Evolutionary conservation across 1,284 basidiomycete species (phyloP).

Genomic region (Papiliotrema nemorosa): DNA sequence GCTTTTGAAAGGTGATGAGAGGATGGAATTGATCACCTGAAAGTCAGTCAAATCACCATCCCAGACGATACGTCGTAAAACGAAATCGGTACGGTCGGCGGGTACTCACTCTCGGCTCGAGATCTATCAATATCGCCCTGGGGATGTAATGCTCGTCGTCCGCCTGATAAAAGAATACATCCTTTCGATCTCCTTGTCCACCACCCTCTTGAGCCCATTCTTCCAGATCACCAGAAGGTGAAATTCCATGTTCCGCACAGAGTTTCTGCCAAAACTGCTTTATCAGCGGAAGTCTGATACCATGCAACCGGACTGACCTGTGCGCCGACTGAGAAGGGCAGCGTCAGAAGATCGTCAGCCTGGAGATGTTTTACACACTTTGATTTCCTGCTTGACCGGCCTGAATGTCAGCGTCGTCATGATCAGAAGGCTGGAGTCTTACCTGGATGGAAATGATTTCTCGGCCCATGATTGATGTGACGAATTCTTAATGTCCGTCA

Average conservation of each 20-base stretch:
- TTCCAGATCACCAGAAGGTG: slow-evolving; percentile 84
- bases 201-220: slow-evolving; percentile 85
- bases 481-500: too few species aligned
- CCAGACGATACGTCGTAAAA: background rate
- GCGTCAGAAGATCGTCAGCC: slow-evolving; percentile 3
- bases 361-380: slow-evolving; percentile 56
- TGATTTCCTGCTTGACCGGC: slow-evolving; percentile 96
- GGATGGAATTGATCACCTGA: slow-evolving; percentile 94
- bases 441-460: slow-evolving; percentile 52
- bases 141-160: slow-evolving; percentile 99
- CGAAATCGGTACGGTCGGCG: background rate
- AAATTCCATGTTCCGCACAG: slow-evolving; percentile 94
- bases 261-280: slow-evolving; percentile 84
- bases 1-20: slow-evolving; percentile 84
- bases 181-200: slow-evolving; percentile 80
- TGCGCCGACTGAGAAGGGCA: slow-evolving; percentile 28
- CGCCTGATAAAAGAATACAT: slow-evolving; percentile 99
- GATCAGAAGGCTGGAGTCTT: slow-evolving; percentile 1
- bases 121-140: slow-evolving; percentile 89
- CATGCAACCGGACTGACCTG: slow-evolving; percentile 21
- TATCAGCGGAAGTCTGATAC: slow-evolving; percentile 1
- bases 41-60: background rate
- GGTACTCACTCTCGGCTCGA: slow-evolving; percentile 83
- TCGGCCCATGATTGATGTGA: too few species aligned
- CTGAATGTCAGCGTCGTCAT: slow-evolving; percentile 47